Percentiles rank a stretch among this genome's conserved stretches.
Evolutionary conservation across 257 asterid genomes (phyloP).

Genomic region (Primulina huaijiensis): DNA sequence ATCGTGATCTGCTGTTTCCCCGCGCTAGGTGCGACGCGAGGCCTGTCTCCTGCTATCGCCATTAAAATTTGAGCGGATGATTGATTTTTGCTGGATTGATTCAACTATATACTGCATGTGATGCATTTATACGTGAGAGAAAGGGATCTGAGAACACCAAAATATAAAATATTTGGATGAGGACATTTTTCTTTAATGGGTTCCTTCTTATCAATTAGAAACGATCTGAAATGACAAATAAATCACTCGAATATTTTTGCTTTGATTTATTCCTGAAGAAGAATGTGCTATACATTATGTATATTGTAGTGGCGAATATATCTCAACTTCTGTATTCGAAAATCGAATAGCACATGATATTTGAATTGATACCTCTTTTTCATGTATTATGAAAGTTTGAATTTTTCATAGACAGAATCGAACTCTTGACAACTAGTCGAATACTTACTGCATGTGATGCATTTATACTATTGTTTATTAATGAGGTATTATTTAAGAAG

Average conservation of each 20-base stretch:
- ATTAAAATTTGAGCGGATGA: not conserved
- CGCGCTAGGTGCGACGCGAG: not conserved
- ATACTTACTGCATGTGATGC: no score
- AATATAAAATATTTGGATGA: no score
- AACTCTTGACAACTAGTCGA: no score
- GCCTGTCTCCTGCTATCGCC: conserved; percentile 20
- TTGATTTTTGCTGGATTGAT: not conserved
- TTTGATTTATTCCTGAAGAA: not conserved
- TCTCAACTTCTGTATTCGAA: no score
- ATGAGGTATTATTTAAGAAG: no score
- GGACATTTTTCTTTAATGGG: not conserved
- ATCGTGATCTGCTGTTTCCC: conserved; percentile 26
- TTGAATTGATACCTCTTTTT: no score
- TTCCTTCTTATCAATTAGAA: not conserved
- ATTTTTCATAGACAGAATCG: no score
- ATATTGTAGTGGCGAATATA: not conserved
- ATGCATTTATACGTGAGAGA: not conserved
- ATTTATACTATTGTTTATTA: no score
- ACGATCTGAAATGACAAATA: not conserved
- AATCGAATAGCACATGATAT: not conserved
- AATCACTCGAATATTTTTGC: not conserved
- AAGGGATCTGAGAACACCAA: not conserved
- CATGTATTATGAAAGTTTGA: not conserved
- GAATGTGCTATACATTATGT: not conserved
- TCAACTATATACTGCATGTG: not conserved